Evolutionary conservation across 495 filamentous ascomycete genomes (phyloP).

Genomic region (Xylaria telfairii): DNA sequence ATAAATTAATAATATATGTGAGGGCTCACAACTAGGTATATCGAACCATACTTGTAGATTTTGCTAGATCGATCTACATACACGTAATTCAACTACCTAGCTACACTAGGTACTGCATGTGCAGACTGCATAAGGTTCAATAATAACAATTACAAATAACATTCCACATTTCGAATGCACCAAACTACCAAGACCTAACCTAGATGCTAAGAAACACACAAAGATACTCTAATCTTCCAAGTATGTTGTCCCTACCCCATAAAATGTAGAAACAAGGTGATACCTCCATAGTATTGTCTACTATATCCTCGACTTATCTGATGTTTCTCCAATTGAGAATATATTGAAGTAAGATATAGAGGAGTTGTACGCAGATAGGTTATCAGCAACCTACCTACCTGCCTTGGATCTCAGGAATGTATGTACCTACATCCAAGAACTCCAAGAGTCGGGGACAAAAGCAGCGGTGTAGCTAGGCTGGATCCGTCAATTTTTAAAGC

Average conservation of each 20-base stretch:
- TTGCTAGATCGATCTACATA: too few species aligned
- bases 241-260: neutral
- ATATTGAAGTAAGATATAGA: neutral
- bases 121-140: neutral
- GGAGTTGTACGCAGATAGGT: neutral
- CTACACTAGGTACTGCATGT: neutral
- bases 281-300: neutral
- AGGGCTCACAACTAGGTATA: neutral
- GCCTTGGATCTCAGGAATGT: neutral
- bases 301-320: neutral
- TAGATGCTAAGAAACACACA: neutral
- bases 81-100: neutral
- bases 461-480: constrained; percentile 6
- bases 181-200: neutral
- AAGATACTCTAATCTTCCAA: neutral
- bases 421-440: neutral
- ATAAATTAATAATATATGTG: neutral
- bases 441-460: neutral
- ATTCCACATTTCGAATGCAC: neutral
- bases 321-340: too few species aligned
- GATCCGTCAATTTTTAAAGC: neutral
- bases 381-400: neutral
- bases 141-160: neutral
- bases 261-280: neutral
- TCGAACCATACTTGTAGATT: neutral